Conservation (phyloP, 1,139 yeast species). For the Meyerozyma sp. region DNA sequence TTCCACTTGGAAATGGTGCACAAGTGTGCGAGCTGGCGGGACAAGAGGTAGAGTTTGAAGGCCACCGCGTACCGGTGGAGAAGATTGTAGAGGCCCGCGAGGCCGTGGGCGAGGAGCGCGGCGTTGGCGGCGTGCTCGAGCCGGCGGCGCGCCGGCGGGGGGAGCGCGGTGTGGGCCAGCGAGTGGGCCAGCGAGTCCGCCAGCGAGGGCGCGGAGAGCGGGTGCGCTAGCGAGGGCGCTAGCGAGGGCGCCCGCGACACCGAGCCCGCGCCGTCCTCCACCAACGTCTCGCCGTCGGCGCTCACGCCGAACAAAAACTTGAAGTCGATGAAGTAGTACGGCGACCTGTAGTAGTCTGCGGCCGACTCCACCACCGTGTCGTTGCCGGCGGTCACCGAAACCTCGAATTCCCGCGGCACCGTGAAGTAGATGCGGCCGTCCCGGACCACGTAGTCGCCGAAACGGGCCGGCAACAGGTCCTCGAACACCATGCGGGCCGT, state of each 20-base stretch:
- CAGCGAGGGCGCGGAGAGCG: too few species aligned
- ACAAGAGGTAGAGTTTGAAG: slow-evolving; percentile 66
- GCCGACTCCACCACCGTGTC: slow-evolving; percentile 44
- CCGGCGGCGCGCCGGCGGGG: slow-evolving; percentile 11
- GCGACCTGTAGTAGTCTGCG: slow-evolving; percentile 41
- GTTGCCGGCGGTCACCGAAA: slow-evolving; percentile 61
- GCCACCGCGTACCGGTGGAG: slow-evolving; percentile 69
- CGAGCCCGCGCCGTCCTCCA: too few species aligned
- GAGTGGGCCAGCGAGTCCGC: too few species aligned
- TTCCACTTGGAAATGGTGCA: slow-evolving; percentile 57
- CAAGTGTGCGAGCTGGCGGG: slow-evolving; percentile 56
- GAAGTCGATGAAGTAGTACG: slow-evolving; percentile 75
- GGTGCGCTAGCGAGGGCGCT: too few species aligned
- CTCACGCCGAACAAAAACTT: slow-evolving; percentile 49
- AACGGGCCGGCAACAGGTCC: slow-evolving; percentile 57
- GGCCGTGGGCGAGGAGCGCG: slow-evolving; percentile 45
- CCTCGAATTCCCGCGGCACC: slow-evolving; percentile 61
- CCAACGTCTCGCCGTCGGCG: background rate
- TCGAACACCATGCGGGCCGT: slow-evolving; percentile 71
- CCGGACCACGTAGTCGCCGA: slow-evolving; percentile 47
- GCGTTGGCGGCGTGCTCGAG: slow-evolving; percentile 57
- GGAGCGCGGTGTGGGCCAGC: slow-evolving; percentile 2
- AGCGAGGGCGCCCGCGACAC: too few species aligned
- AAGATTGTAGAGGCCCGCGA: slow-evolving; percentile 59
- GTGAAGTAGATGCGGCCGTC: slow-evolving; percentile 75